phyloP scores from a whole-genome alignment of 2,329 filamentous ascomycete species.

The Aspergillus spinulosporus region DNA sequence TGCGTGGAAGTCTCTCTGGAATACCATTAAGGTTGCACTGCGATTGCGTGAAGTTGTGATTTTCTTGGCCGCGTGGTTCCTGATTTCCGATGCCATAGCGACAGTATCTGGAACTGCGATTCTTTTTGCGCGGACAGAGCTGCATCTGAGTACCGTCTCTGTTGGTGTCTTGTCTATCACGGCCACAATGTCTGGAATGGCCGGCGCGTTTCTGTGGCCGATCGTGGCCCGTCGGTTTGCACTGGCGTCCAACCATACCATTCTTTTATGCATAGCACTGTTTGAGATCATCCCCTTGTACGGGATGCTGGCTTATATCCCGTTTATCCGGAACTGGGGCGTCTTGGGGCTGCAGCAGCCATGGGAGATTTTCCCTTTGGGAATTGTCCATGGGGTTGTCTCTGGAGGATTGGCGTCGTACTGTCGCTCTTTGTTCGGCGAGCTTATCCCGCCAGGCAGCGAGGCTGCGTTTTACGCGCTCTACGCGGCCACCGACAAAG shows the following conservation, averaged over 20 bases:
- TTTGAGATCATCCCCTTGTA: conserved; percentile 93
- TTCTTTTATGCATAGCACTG: conserved; percentile 78
- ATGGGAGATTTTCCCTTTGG: conserved; percentile 91
- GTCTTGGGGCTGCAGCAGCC: conserved; percentile 78
- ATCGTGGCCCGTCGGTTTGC: conserved; percentile 67
- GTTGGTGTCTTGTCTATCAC: conserved; percentile 87
- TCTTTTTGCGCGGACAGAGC: conserved; percentile 83
- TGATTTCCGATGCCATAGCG: conserved; percentile 85
- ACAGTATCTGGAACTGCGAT: conserved; percentile 90
- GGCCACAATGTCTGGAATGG: conserved; percentile 74
- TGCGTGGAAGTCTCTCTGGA: conserved; percentile 78
- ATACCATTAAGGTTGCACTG: conserved; percentile 71
- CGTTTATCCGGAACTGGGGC: conserved; percentile 69
- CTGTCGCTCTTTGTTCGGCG: conserved; percentile 81
- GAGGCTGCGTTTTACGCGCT: conserved; percentile 92
- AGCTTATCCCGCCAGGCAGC: conserved; percentile 83
- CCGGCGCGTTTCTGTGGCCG: conserved; percentile 83
- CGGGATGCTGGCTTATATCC: conserved; percentile 79
- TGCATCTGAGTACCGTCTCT: conserved; percentile 78
- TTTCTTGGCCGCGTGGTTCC: conserved; percentile 85
- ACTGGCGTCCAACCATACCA: conserved; percentile 76
- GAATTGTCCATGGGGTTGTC: conserved; percentile 82
- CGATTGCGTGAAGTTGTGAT: conserved; percentile 72
- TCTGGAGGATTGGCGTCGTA: conserved; percentile 82
- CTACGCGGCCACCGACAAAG: conserved; percentile 94